Evolutionary conservation across 2,329 filamentous ascomycete genomes (phyloP).

Genomic region (Hypoxylon sp.): DNA sequence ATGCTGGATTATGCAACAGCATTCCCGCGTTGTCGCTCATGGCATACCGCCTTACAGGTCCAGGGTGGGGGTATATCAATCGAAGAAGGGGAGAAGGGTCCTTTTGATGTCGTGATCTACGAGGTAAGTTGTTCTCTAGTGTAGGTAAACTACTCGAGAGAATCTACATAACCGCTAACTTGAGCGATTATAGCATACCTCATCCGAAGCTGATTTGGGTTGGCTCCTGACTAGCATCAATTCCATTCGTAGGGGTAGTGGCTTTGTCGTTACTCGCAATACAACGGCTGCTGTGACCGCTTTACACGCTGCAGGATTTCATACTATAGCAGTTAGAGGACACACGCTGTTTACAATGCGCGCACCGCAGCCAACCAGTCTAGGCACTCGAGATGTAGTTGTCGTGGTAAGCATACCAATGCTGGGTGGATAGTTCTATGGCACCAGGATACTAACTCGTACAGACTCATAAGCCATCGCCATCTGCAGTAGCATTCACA

Average conservation of each 20-base stretch:
- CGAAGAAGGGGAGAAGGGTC: neutral
- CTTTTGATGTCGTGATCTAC: conserved; percentile 23
- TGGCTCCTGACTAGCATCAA: too few relatives aligned
- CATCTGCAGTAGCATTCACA: too few relatives aligned
- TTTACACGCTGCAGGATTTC: neutral
- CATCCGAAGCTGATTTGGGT: too few relatives aligned
- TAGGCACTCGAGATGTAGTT: conserved; percentile 1
- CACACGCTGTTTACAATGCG: neutral
- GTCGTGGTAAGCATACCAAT: conserved; percentile 19
- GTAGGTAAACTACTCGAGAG: neutral
- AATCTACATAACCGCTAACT: neutral
- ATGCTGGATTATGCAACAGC: conserved; percentile 8
- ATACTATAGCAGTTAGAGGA: neutral
- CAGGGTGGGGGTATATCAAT: conserved; percentile 5
- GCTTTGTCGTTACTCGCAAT: conserved; percentile 8
- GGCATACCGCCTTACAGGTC: neutral
- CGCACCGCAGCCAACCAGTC: neutral
- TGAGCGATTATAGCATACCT: too few relatives aligned
- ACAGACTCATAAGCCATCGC: too few relatives aligned
- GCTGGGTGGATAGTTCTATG: too few relatives aligned
- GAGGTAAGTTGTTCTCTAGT: neutral
- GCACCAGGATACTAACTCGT: too few relatives aligned
- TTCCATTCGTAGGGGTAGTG: too few relatives aligned
- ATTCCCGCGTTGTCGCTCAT: conserved; percentile 19
- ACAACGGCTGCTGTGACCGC: neutral